phyloP scores from a whole-genome alignment of 2,329 filamentous ascomycete species.

The Arthrinium phaeospermum region DNA sequence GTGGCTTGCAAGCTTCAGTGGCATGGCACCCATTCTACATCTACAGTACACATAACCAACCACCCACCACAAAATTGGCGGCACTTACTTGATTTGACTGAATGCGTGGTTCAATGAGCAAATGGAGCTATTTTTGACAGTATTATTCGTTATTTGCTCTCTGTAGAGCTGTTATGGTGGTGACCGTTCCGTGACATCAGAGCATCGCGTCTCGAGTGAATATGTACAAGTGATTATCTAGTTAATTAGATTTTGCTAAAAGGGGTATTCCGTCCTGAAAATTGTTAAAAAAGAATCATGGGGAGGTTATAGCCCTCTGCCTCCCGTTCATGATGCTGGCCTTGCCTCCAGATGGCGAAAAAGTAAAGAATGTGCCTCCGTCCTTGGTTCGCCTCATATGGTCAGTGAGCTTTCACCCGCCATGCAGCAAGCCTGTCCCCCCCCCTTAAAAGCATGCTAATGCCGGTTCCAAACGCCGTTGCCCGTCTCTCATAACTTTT shows the following conservation, averaged over 20 bases:
- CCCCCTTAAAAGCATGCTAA: background rate
- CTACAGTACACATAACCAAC: background rate
- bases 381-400: constrained; percentile 9
- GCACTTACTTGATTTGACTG: background rate
- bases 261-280: constrained; percentile 17
- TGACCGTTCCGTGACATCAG: background rate
- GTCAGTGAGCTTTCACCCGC: constrained; percentile 5
- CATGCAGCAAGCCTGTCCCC: background rate
- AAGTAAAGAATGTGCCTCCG: constrained; percentile 2
- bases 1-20: background rate
- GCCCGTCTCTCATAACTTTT: constrained; percentile 13
- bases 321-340: constrained; percentile 4
- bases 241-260: constrained; percentile 22
- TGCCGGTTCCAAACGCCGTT: constrained; percentile 4
- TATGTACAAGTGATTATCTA: constrained; percentile 27
- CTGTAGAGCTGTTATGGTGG: background rate
- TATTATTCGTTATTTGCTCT: background rate
- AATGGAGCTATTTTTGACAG: background rate
- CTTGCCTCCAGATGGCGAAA: constrained; percentile 12
- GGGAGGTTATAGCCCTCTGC: background rate
- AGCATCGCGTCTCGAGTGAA: constrained; percentile 7
- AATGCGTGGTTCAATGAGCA: background rate
- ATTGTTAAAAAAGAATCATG: background rate
- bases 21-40: background rate
- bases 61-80: background rate